A percentile compares a stretch with the other conserved stretches of the same genome.
These are phyloP conservation scores for Amanita phalloides DNA, from an alignment of 768 basidiomycete genomes.

Conservation along the genomic window DNA sequence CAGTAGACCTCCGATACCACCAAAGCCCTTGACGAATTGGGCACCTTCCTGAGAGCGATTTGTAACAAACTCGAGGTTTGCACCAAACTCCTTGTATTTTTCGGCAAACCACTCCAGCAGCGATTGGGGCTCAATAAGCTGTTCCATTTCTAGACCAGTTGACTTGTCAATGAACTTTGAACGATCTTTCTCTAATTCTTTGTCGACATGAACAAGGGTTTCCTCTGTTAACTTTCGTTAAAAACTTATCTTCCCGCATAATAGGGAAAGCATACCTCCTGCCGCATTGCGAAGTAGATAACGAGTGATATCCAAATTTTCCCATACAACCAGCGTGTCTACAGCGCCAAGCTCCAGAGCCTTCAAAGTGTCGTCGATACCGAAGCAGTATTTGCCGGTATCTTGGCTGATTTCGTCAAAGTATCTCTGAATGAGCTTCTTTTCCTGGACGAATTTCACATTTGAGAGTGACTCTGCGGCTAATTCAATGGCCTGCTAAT, in stretches of 20 bases:
- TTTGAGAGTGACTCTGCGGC: slow-evolving; percentile 93
- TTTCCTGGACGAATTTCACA: slow-evolving; percentile 99
- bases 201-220: slow-evolving; percentile 64
- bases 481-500: slow-evolving; percentile 81
- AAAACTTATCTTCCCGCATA: neutral
- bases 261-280: slow-evolving; percentile 41
- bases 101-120: slow-evolving; percentile 98
- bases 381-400: slow-evolving; percentile 93
- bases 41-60: slow-evolving; percentile 96
- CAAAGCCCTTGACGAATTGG: slow-evolving; percentile 97
- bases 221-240: slow-evolving; percentile 46
- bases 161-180: slow-evolving; percentile 95
- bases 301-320: slow-evolving; percentile 88
- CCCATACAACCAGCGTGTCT: slow-evolving; percentile 98
- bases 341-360: slow-evolving; percentile 93
- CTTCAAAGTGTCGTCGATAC: slow-evolving; percentile 94
- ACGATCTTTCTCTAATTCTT: slow-evolving; percentile 84
- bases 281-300: slow-evolving; percentile 88
- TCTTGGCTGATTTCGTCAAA: slow-evolving; percentile 99
- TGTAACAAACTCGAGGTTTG: slow-evolving; percentile 91
- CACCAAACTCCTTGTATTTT: slow-evolving; percentile 97
- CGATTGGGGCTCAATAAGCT: slow-evolving; percentile 65
- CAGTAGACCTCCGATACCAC: slow-evolving; percentile 91
- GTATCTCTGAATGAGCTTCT: slow-evolving; percentile 93
- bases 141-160: slow-evolving; percentile 94